Evolutionary conservation across 1,284 basidiomycete species (phyloP).

Genomic region (Pseudomicrostroma phylloplanum): DNA sequence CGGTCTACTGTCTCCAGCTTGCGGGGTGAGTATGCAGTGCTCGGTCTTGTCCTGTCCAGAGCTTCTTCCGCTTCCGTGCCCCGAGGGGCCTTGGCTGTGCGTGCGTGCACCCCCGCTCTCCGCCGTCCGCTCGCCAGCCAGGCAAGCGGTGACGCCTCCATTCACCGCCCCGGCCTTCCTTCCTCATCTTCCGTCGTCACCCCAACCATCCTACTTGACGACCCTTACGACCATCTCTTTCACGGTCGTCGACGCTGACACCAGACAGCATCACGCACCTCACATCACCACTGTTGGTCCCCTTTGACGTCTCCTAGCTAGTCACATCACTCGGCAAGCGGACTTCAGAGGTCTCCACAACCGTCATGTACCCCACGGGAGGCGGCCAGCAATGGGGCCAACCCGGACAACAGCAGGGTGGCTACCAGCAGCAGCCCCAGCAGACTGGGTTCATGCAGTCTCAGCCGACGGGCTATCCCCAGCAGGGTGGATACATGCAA

Average conservation of each 20-base stretch:
- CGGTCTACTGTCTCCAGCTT: too few species aligned
- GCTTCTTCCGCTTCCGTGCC: too few species aligned
- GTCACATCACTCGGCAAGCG: background rate
- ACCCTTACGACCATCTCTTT: background rate
- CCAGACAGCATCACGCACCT: background rate
- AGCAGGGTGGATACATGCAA: constrained; percentile 23
- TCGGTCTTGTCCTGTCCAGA: too few species aligned
- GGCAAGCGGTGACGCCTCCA: background rate
- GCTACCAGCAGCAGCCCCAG: constrained; percentile 21
- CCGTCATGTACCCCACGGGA: background rate
- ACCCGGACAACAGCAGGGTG: background rate
- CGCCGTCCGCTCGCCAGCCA: too few species aligned
- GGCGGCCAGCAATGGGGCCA: constrained; percentile 6
- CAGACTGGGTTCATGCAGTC: constrained; percentile 31
- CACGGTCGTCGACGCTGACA: background rate
- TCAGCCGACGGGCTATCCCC: constrained; percentile 30
- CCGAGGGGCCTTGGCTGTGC: too few species aligned
- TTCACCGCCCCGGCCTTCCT: background rate
- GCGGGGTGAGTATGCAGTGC: too few species aligned
- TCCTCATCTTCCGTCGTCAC: background rate
- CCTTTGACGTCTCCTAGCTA: background rate
- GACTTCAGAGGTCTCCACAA: background rate
- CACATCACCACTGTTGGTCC: background rate
- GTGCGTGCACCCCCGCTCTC: too few species aligned
- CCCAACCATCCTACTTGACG: background rate